Conservation (phyloP, 805 yeast species). For the Schwanniomyces pseudopolymorphus region DNA sequence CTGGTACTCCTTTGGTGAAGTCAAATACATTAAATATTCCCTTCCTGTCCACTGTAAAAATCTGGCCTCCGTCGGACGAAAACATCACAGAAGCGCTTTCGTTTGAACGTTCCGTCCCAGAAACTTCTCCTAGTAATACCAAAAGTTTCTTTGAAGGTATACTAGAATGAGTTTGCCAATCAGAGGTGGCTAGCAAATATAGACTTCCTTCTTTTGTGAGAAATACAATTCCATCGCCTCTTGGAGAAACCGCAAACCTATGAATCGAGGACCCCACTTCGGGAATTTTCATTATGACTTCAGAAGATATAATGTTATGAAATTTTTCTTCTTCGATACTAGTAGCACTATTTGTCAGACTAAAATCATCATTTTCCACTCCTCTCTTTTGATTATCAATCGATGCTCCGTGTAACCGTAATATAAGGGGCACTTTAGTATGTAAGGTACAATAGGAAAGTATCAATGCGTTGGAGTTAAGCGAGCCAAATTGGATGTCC, state of each 20-base stretch:
- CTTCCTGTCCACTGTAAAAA: slow-evolving; percentile 76
- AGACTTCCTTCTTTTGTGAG: slow-evolving; percentile 77
- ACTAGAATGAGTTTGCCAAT: slow-evolving; percentile 21
- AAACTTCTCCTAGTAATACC: slow-evolving; percentile 72
- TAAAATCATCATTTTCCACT: slow-evolving; percentile 10
- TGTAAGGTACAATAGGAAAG: slow-evolving; percentile 39
- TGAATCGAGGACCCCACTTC: slow-evolving; percentile 84
- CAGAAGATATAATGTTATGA: slow-evolving; percentile 42
- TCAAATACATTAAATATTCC: slow-evolving; percentile 80
- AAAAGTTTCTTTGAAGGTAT: slow-evolving; percentile 44
- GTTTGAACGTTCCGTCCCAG: slow-evolving; percentile 66
- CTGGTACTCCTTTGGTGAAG: slow-evolving; percentile 82
- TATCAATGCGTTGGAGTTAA: slow-evolving; percentile 33
- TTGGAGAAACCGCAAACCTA: slow-evolving; percentile 70
- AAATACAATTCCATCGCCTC: slow-evolving; percentile 84
- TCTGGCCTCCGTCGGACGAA: slow-evolving; percentile 77
- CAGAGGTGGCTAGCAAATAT: slow-evolving; percentile 64
- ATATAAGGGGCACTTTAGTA: slow-evolving; percentile 29
- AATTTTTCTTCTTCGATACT: slow-evolving; percentile 29
- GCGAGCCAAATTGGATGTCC: slow-evolving; percentile 56
- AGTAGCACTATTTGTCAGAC: slow-evolving; percentile 21
- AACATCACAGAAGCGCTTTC: slow-evolving; percentile 81
- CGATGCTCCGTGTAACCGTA: slow-evolving; percentile 43
- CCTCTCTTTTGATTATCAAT: slow-evolving; percentile 37
- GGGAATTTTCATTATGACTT: slow-evolving; percentile 53